Evolutionary conservation across 2,329 filamentous ascomycete genomes (phyloP).

Genomic region (Talaromyces sp.): DNA sequence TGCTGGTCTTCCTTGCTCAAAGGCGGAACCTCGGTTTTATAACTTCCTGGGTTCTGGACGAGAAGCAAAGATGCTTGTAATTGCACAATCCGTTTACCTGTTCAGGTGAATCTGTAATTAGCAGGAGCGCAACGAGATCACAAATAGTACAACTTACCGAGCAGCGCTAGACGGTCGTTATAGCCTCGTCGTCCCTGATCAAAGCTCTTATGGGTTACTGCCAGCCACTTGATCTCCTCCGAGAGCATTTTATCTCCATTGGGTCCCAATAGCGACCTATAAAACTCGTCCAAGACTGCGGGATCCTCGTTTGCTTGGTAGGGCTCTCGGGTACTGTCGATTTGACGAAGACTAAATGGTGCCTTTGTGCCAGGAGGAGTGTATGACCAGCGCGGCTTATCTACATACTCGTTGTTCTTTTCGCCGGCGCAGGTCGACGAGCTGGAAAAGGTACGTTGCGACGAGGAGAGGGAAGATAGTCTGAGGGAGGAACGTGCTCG

Average conservation of each 20-base stretch:
- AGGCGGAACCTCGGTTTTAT: conserved; percentile 30
- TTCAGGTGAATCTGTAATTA: background rate
- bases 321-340: conserved; percentile 30
- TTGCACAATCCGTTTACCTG: conserved; percentile 62
- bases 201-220: conserved; percentile 96
- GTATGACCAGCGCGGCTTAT: conserved; percentile 64
- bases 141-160: conserved; percentile 57
- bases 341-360: conserved; percentile 49
- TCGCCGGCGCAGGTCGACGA: conserved; percentile 23
- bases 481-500: conserved; percentile 23
- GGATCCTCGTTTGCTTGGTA: conserved; percentile 74
- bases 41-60: conserved; percentile 46
- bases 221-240: conserved; percentile 94
- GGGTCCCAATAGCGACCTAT: conserved; percentile 69
- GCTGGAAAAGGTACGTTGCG: conserved; percentile 29
- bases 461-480: conserved; percentile 18
- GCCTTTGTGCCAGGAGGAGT: conserved; percentile 69
- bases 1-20: conserved; percentile 53
- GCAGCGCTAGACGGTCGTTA: conserved; percentile 86
- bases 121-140: background rate
- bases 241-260: conserved; percentile 70
- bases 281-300: conserved; percentile 69
- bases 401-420: conserved; percentile 28
- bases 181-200: conserved; percentile 91
- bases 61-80: conserved; percentile 64